phyloP scores from a whole-genome alignment of 2,329 filamentous ascomycete species.

The Nemania sp. region DNA sequence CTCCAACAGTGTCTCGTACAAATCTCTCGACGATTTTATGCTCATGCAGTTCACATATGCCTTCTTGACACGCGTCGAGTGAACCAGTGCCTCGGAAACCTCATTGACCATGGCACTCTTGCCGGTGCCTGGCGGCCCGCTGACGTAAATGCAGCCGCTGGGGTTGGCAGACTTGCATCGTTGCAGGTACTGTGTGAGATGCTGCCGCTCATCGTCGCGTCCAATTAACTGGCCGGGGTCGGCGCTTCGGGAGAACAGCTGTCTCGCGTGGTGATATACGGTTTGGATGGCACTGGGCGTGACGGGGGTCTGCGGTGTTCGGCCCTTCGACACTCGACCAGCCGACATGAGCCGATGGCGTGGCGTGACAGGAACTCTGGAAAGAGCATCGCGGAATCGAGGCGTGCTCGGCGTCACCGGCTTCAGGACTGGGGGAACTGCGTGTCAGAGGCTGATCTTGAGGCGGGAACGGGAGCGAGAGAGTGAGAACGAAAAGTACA shows the following conservation, averaged over 20 bases:
- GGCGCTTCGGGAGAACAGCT: slow-evolving; percentile 81
- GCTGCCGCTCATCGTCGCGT: slow-evolving; percentile 68
- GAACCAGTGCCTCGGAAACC: slow-evolving; percentile 64
- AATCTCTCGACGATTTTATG: slow-evolving; percentile 82
- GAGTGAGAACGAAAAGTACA: background rate
- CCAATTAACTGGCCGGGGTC: slow-evolving; percentile 77
- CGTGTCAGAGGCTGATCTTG: background rate
- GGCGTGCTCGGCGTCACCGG: slow-evolving; percentile 73
- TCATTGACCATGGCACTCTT: slow-evolving; percentile 93
- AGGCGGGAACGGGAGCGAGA: background rate
- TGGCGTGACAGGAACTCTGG: slow-evolving; percentile 74
- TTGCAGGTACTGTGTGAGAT: slow-evolving; percentile 71
- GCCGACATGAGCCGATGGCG: slow-evolving; percentile 80
- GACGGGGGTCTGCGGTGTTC: slow-evolving; percentile 74
- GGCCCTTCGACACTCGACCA: slow-evolving; percentile 74
- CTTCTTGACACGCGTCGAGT: slow-evolving; percentile 61
- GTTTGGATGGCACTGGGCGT: slow-evolving; percentile 72
- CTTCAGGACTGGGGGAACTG: slow-evolving; percentile 41
- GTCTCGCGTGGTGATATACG: slow-evolving; percentile 83
- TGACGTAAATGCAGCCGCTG: slow-evolving; percentile 89
- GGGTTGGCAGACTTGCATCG: slow-evolving; percentile 61
- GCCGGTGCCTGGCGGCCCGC: slow-evolving; percentile 91
- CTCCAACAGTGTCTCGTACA: slow-evolving; percentile 79
- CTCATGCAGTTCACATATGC: slow-evolving; percentile 97
- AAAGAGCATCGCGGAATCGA: slow-evolving; percentile 77